These are phyloP conservation scores for Fonsecaea pugnacius DNA, from an alignment of 2,329 filamentous ascomycete species.

Conservation along the genomic window DNA sequence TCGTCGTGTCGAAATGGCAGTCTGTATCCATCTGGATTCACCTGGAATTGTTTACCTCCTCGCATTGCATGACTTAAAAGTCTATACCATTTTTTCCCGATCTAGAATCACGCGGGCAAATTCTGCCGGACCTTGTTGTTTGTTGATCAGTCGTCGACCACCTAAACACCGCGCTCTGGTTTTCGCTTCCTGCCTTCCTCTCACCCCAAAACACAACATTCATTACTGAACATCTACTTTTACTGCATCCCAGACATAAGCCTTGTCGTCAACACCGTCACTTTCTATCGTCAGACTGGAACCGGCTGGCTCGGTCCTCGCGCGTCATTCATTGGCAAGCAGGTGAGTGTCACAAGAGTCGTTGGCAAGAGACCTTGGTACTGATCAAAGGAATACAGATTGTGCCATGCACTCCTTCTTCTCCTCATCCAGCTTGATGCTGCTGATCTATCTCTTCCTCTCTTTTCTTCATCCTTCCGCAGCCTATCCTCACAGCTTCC, in stretches of 20 bases:
- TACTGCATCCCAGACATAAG: neutral
- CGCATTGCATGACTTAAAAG: neutral
- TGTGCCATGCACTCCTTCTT: constrained; percentile 21
- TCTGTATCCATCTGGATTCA: constrained; percentile 1
- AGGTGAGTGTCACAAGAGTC: constrained; percentile 2
- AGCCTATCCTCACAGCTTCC: constrained; percentile 14
- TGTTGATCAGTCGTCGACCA: constrained; percentile 7
- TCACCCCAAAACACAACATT: neutral
- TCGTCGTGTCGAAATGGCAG: neutral
- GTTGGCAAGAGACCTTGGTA: neutral
- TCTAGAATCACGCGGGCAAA: neutral
- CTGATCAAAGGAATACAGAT: constrained; percentile 12
- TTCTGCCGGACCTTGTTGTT: constrained; percentile 18
- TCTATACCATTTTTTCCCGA: neutral
- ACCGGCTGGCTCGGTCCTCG: constrained; percentile 17
- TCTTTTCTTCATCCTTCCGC: constrained; percentile 8
- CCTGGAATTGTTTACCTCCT: neutral
- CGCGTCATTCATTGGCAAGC: neutral
- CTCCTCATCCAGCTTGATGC: constrained; percentile 28
- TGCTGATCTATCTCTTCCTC: constrained; percentile 23
- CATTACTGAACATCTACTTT: neutral
- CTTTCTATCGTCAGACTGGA: constrained; percentile 6
- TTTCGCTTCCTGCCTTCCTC: constrained; percentile 2
- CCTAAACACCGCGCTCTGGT: neutral
- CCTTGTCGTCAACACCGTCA: neutral